Evolutionary conservation across 257 asterid species (phyloP).

Genomic region (Eucommia ulmoides): DNA sequence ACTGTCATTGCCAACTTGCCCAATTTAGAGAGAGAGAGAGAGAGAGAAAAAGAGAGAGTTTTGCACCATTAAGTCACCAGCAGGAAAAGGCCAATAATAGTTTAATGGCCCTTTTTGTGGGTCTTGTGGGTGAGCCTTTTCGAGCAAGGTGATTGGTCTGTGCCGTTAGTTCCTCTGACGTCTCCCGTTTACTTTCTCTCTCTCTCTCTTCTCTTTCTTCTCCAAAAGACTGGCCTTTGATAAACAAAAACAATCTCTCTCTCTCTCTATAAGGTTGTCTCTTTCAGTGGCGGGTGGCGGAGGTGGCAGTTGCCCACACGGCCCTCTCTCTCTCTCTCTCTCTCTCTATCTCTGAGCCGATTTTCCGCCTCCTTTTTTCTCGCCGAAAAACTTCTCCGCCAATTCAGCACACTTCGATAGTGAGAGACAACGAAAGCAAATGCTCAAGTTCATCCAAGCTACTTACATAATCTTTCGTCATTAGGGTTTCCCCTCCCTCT

Average conservation of each 20-base stretch:
- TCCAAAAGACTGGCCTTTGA: background rate
- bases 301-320: slow-evolving; percentile 33
- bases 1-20: slow-evolving; percentile 3
- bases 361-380: slow-evolving; percentile 39
- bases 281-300: slow-evolving; percentile 54
- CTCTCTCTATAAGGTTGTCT: slow-evolving; percentile 25
- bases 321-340: slow-evolving; percentile 13
- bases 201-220: background rate
- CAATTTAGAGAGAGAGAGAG: slow-evolving; percentile 16
- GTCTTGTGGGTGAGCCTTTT: slow-evolving; percentile 21
- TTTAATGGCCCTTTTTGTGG: slow-evolving; percentile 22
- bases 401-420: slow-evolving; percentile 44
- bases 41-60: slow-evolving; percentile 9
- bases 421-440: slow-evolving; percentile 21
- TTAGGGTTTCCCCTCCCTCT: slow-evolving; percentile 42
- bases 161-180: slow-evolving; percentile 3
- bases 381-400: slow-evolving; percentile 49
- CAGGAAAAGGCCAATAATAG: background rate
- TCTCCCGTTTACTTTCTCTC: background rate
- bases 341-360: slow-evolving; percentile 13
- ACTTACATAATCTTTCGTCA: slow-evolving; percentile 30
- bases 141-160: slow-evolving; percentile 4
- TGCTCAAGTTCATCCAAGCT: slow-evolving; percentile 4
- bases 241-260: slow-evolving; percentile 7
- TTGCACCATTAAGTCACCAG: slow-evolving; percentile 14